phyloP scores from a whole-genome alignment of 2,329 filamentous ascomycete species.

The Leptographium procerum region DNA sequence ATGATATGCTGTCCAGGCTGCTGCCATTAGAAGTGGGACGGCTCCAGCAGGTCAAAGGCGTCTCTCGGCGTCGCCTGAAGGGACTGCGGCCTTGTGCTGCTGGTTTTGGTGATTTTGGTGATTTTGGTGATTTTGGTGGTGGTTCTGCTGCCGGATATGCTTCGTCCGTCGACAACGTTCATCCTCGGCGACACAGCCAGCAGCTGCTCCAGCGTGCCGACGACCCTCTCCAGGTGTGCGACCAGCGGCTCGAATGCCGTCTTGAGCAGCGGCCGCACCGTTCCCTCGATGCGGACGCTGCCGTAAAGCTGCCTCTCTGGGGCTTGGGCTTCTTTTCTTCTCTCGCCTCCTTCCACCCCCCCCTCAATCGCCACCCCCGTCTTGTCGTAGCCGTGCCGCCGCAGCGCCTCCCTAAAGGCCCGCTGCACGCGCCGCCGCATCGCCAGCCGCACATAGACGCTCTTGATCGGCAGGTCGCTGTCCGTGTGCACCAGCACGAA shows the following conservation, averaged over 20 bases:
- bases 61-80: too few species aligned
- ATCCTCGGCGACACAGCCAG: not conserved
- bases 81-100: too few species aligned
- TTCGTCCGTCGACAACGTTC: too few species aligned
- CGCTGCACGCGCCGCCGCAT: conserved; percentile 8
- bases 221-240: conserved; percentile 3
- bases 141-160: too few species aligned
- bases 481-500: conserved; percentile 1
- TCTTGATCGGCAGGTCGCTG: not conserved
- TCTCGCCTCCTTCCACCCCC: not conserved
- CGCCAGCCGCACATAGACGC: conserved; percentile 3
- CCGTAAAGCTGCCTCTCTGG: conserved; percentile 10
- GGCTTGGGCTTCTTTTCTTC: not conserved
- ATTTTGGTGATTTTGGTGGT: not conserved
- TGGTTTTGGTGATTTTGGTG: too few species aligned
- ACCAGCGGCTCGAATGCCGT: conserved; percentile 4
- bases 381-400: conserved; percentile 13
- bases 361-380: conserved; percentile 8
- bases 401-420: conserved; percentile 14
- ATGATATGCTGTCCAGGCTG: too few species aligned
- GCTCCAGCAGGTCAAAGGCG: too few species aligned
- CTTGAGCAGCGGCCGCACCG: conserved; percentile 2
- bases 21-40: too few species aligned
- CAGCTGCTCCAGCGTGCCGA: conserved; percentile 7
- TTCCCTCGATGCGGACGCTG: conserved; percentile 8